These are phyloP conservation scores for Tulasnella sp. DNA, from an alignment of 768 basidiomycete species.

Conservation along the genomic window DNA sequence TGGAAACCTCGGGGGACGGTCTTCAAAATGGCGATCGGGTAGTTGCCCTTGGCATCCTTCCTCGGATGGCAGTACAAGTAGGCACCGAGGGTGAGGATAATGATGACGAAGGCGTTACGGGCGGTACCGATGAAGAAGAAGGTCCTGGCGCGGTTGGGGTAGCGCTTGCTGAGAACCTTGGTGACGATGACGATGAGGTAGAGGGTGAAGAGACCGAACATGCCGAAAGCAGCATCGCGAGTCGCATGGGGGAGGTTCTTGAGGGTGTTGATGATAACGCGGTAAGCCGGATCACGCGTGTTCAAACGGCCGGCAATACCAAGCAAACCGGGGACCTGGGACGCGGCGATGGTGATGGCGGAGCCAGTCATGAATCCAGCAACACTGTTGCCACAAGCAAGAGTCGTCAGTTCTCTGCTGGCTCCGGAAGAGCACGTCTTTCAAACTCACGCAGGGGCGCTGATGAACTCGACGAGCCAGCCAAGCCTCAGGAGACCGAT, in stretches of 20 bases:
- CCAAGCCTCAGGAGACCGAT: slow-evolving; percentile 85
- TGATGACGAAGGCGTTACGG: slow-evolving; percentile 78
- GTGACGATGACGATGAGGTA: slow-evolving; percentile 53
- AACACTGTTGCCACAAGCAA: neutral
- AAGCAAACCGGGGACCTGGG: slow-evolving; percentile 84
- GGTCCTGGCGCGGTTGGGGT: slow-evolving; percentile 53
- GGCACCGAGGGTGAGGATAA: slow-evolving; percentile 76
- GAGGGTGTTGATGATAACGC: slow-evolving; percentile 86
- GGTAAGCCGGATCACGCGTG: slow-evolving; percentile 73
- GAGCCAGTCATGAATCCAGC: slow-evolving; percentile 85
- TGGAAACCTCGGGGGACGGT: slow-evolving; percentile 68
- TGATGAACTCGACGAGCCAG: slow-evolving; percentile 93
- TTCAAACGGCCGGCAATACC: slow-evolving; percentile 73
- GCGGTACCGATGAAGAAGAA: slow-evolving; percentile 72
- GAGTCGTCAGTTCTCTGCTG: slow-evolving; percentile 30
- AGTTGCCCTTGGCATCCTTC: slow-evolving; percentile 42
- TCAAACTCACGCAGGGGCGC: slow-evolving; percentile 59
- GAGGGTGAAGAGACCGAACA: slow-evolving; percentile 54
- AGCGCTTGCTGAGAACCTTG: slow-evolving; percentile 40
- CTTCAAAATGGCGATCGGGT: slow-evolving; percentile 74
- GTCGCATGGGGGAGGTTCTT: slow-evolving; percentile 61
- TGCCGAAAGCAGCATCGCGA: slow-evolving; percentile 84
- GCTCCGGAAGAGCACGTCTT: neutral
- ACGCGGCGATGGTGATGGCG: slow-evolving; percentile 81
- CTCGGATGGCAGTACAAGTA: slow-evolving; percentile 65